Evolutionary conservation across 2,329 filamentous ascomycete genomes (phyloP), one percentile per base, ranked within the genome.

Genomic region (Colletotrichum sp.): DNA sequence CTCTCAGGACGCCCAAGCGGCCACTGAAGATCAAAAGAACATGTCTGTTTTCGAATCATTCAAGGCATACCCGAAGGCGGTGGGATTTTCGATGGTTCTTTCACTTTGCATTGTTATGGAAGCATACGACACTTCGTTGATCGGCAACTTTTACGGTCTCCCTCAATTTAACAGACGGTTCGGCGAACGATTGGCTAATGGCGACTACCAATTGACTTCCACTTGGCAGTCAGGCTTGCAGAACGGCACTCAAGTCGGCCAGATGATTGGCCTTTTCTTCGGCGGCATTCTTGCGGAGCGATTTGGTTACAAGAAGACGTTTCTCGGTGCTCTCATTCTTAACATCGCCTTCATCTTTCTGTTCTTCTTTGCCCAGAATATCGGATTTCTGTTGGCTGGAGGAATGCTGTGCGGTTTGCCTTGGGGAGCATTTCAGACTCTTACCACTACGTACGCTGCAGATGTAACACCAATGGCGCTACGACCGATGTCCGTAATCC

Each of bases 361-460:
- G 2, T 52, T 52, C 44, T 52, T 52, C 44, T 52, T 52, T 18
- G 44, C 44, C 1, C 44, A 52, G n/a, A 52, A 21, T 10, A 52
- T 52, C 10, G 44, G 44, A 1, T 52, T 52, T 3, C 44, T 52
- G 44, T 1, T 52, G 44, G 44, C 44, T 52, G 44, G 44, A 52
- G 44, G 44, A 52, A 52, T 52, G 44, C 44, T 52, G 5, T 52
- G 65, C 44, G 69, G 62, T 15, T 21, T 88, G 3, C 87, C 87
- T 0, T 89, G 87, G 83, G 85, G 86, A 12, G 82, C 85, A 12
- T 86, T 90, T 79, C 86, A 88, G 76, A 88, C 87, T 0, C 79
- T 87, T 13, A 82, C 82, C 0, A 82, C 84, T 0, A 83, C 86
- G 1, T 87, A 88, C 65, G 85, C 86, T 1, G 84, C 86, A 2